Base-by-base conservation (phyloP, 108 stramenopile genomes). In the Cyclotella sp. region DNA sequence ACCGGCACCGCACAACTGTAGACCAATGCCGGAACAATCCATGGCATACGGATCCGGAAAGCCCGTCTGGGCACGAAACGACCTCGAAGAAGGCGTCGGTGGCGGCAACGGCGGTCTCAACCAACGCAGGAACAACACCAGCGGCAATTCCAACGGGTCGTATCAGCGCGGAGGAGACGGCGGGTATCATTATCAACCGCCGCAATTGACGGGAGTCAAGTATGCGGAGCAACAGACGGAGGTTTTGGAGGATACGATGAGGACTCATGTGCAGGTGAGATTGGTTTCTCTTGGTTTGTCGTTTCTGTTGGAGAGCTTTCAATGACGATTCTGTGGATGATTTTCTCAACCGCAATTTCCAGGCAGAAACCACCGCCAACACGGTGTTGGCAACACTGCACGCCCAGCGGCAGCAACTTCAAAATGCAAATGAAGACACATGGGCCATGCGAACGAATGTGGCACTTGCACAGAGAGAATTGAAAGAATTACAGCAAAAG, bases 351-450 rank as follows among this genome's bases (percentile, higher is more conserved):
- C 24, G 22, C 34, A 3, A 12, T 68, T 21, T 52, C 40, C 43
- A 77, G 72, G 82, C 95, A 11, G 95, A 93, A 75, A 87, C 85
- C 15, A 90, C 92, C 8, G 91, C 92, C 27, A 86, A 84, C 49
- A 81, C 86, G n/a, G 90, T 95, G 9, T 47, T 95, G 44, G 82
- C 87, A 29, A 89, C 92, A 70, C 59, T 95, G 84, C 87, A 89
- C 51, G 72, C 75, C 19, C 95, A 95, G 58, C 83, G 95, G 29
- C 89, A 91, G 53, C 95, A 95, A 76, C 58, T 95, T 18, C 82
- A 90, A 69, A 86, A 89, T 34, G 95, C 95, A 13, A 90, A 91
- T 51, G 92, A 92, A 39, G 90, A 93, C 51, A 91, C 93, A 18
- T 90, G 89, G 85, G 82, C 91, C 51, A 95, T 90, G 88, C 77